These are phyloP conservation scores for Wickerhamiella kurtzmanii DNA, from an alignment of 805 yeast species.

Conservation along the genomic window DNA sequence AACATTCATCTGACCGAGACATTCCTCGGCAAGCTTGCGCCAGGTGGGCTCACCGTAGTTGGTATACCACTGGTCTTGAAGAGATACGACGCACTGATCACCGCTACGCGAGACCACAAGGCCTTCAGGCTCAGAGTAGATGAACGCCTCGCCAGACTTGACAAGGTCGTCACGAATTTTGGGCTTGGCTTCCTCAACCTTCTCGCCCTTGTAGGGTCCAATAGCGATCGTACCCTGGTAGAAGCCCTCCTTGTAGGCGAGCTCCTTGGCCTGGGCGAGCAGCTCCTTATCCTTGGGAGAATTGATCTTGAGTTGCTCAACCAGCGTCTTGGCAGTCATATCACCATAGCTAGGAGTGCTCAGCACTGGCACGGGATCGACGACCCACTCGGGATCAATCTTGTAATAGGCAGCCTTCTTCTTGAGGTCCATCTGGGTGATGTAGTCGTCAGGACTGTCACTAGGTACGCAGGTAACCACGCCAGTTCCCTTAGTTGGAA, in stretches of 20 bases:
- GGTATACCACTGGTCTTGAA: conserved; percentile 96
- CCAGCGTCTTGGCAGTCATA: conserved; percentile 68
- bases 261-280: conserved; percentile 84
- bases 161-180: conserved; percentile 74
- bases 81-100: conserved; percentile 89
- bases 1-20: conserved; percentile 62
- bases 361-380: conserved; percentile 47
- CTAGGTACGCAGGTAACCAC: conserved; percentile 98
- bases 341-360: conserved; percentile 79
- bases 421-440: conserved; percentile 70
- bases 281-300: conserved; percentile 85
- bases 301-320: conserved; percentile 77
- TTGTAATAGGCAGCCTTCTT: conserved; percentile 85
- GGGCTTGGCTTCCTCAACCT: conserved; percentile 82
- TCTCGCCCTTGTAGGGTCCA: conserved; percentile 78
- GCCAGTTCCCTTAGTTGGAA: conserved; percentile 95
- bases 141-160: conserved; percentile 65
- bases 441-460: conserved; percentile 95
- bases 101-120: conserved; percentile 88
- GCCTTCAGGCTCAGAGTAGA: conserved; percentile 89
- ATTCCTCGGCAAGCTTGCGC: conserved; percentile 70
- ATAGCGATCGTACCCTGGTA: conserved; percentile 72
- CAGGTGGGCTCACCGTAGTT: conserved; percentile 93
- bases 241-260: conserved; percentile 92
- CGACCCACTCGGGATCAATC: conserved; percentile 77